Evolutionary conservation across 164 flowering plant genomes (phyloP).

Genomic region (Macadamia integrifolia): DNA sequence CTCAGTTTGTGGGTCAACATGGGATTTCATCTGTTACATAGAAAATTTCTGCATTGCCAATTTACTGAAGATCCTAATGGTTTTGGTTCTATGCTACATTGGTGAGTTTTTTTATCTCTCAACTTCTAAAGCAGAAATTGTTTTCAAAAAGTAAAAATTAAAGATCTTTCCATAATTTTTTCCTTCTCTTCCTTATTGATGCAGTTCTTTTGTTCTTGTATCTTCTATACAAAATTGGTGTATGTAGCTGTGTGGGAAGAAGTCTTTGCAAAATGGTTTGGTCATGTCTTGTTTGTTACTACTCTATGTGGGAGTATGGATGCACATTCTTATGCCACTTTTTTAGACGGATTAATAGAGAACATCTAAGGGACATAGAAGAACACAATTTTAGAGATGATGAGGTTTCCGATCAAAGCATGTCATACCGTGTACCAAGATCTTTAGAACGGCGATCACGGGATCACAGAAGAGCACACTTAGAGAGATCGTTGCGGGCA

Average conservation of each 20-base stretch:
- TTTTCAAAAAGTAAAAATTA: neutral
- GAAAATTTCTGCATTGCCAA: constrained; percentile 52
- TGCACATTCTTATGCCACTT: constrained; percentile 25
- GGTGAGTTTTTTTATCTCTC: constrained; percentile 21
- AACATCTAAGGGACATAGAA: constrained; percentile 17
- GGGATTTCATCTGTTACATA: constrained; percentile 56
- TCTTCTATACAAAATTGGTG: constrained; percentile 39
- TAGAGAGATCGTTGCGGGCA: constrained; percentile 39
- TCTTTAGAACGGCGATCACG: constrained; percentile 10
- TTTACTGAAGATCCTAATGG: constrained; percentile 38
- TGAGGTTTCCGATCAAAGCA: constrained; percentile 12
- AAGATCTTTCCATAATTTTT: neutral
- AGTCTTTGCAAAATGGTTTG: constrained; percentile 33
- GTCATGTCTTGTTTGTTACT: constrained; percentile 30
- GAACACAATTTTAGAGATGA: constrained; percentile 8
- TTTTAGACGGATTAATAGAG: constrained; percentile 12
- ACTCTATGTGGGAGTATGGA: constrained; percentile 28
- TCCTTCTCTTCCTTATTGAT: constrained; percentile 1
- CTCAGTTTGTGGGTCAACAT: constrained; percentile 37
- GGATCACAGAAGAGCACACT: constrained; percentile 21
- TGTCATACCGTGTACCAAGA: constrained; percentile 5
- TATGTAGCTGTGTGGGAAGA: constrained; percentile 33
- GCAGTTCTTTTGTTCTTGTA: constrained; percentile 60
- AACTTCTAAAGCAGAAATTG: neutral
- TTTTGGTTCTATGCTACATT: constrained; percentile 31